phyloP scores from a whole-genome alignment of 2,329 filamentous ascomycete species.

The Colletotrichum sp. region DNA sequence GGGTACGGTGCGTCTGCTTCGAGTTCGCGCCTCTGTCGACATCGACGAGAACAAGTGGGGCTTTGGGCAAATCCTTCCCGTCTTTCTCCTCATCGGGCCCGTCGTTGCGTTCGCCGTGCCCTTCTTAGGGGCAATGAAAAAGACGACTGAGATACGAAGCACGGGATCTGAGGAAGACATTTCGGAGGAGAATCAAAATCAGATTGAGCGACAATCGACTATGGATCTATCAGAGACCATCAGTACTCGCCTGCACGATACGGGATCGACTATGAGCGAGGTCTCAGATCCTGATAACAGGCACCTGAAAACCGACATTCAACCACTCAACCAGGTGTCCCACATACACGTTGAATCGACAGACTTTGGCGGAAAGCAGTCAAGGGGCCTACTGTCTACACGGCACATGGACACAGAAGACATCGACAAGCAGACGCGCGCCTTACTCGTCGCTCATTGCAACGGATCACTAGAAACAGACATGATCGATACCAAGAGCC shows the following conservation, averaged over 20 bases:
- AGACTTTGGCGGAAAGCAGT: background rate
- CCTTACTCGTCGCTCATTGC: background rate
- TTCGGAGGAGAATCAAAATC: background rate
- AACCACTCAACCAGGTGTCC: background rate
- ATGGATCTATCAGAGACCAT: background rate
- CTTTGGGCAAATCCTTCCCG: background rate
- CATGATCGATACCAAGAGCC: background rate
- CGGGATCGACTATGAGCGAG: background rate
- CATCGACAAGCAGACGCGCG: background rate
- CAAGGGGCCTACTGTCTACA: accelerated
- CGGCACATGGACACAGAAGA: background rate
- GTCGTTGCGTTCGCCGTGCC: background rate
- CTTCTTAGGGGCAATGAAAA: background rate
- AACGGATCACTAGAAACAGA: background rate
- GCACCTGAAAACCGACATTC: background rate
- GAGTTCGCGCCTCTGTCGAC: background rate
- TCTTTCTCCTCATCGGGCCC: background rate
- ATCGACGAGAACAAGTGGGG: background rate
- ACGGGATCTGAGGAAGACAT: accelerated
- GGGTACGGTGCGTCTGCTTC: background rate
- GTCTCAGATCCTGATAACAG: background rate
- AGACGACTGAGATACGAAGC: accelerated
- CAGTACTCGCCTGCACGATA: background rate
- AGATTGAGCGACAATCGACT: background rate
- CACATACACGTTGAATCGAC: background rate